Conservation (phyloP, 2,329 filamentous ascomycete genomes). For the Fusarium chaquense region DNA sequence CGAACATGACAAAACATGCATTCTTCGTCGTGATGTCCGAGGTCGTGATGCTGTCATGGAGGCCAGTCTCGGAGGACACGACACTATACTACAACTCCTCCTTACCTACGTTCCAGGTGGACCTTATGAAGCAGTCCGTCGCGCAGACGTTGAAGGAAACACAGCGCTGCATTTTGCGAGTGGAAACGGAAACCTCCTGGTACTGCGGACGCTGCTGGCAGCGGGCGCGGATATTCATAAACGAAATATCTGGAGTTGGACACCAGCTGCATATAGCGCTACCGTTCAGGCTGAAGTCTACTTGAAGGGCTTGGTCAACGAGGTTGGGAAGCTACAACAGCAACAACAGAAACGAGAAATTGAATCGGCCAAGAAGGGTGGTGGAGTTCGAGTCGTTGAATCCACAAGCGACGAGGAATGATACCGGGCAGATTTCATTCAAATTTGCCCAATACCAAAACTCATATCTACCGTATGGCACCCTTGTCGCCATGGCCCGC, state of each 20-base stretch:
- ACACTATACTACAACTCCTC: constrained; percentile 73
- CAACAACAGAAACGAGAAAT: constrained; percentile 52
- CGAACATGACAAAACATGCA: constrained; percentile 70
- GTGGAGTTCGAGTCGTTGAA: constrained; percentile 60
- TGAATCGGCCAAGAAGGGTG: constrained; percentile 57
- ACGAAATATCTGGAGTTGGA: constrained; percentile 83
- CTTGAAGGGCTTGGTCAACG: constrained; percentile 79
- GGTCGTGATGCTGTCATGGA: constrained; percentile 81
- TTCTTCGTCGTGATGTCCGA: constrained; percentile 73
- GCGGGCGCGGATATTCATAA: constrained; percentile 81
- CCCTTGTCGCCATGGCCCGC: background rate
- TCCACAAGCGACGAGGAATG: constrained; percentile 52
- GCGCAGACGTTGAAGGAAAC: constrained; percentile 79
- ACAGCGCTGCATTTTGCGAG: constrained; percentile 89
- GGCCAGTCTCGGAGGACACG: constrained; percentile 69
- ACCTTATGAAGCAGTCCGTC: constrained; percentile 64
- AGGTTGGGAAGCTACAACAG: constrained; percentile 71
- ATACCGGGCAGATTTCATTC: constrained; percentile 1
- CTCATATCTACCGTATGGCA: background rate
- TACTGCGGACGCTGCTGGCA: constrained; percentile 79
- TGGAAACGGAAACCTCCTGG: constrained; percentile 82
- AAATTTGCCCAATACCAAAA: background rate
- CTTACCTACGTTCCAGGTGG: constrained; percentile 71
- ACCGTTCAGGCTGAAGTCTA: constrained; percentile 88
- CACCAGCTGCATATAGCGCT: constrained; percentile 83